phyloP scores from a whole-genome alignment of 306 rosid genomes.

The Cicer arietinum region DNA sequence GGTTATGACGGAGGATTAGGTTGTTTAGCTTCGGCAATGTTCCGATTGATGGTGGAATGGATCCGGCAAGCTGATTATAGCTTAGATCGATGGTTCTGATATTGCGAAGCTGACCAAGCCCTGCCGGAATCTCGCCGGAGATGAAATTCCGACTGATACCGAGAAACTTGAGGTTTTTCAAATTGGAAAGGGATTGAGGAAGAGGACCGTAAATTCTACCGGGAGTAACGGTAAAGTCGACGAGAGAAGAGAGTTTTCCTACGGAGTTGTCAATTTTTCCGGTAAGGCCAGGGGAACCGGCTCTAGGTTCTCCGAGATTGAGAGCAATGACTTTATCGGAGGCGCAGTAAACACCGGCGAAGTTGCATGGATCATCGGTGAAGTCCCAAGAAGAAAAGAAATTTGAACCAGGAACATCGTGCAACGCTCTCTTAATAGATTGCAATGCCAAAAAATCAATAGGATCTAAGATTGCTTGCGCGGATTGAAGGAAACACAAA shows the following conservation, averaged over 20 bases:
- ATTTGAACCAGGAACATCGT: slow-evolving; percentile 77
- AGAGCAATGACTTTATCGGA: slow-evolving; percentile 73
- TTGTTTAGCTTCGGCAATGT: slow-evolving; percentile 62
- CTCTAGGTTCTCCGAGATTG: slow-evolving; percentile 87
- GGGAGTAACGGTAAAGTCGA: slow-evolving; percentile 80
- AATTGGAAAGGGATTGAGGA: slow-evolving; percentile 61
- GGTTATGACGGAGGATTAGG: slow-evolving; percentile 83
- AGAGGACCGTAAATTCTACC: slow-evolving; percentile 79
- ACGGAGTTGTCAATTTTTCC: slow-evolving; percentile 72
- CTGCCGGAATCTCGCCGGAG: slow-evolving; percentile 74
- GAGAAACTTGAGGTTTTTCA: slow-evolving; percentile 77
- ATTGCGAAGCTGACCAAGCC: slow-evolving; percentile 51
- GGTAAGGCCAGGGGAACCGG: slow-evolving; percentile 84
- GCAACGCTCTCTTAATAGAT: slow-evolving; percentile 71
- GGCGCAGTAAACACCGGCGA: slow-evolving; percentile 79
- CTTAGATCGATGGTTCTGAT: slow-evolving; percentile 83
- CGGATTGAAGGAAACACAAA: slow-evolving; percentile 47
- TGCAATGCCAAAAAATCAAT: slow-evolving; percentile 87
- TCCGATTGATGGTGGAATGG: slow-evolving; percentile 72
- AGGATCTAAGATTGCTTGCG: slow-evolving; percentile 67
- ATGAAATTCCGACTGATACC: slow-evolving; percentile 87
- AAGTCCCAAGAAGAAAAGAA: slow-evolving; percentile 93
- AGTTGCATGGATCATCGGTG: slow-evolving; percentile 88
- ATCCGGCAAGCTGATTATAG: slow-evolving; percentile 76
- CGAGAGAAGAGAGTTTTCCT: slow-evolving; percentile 70